A percentile compares a stretch with the other conserved stretches of the same genome.
These are phyloP conservation scores for Trichopus zeylanicus DNA, from an alignment of 116 monocot species.

Conservation along the genomic window DNA sequence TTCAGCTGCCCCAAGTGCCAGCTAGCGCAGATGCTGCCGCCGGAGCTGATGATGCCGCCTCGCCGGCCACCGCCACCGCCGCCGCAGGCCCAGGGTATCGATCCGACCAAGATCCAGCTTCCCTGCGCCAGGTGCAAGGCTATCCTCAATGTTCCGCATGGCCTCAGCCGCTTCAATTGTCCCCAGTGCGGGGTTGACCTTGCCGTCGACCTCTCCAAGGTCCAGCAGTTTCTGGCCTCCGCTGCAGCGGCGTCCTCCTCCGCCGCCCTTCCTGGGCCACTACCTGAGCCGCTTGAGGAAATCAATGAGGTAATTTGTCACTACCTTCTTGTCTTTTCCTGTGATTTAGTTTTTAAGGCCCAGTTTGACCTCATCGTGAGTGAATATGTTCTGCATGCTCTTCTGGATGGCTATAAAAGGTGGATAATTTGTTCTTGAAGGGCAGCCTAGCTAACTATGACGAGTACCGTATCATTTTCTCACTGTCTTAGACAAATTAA, in stretches of 20 bases:
- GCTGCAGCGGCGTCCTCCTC: conserved; percentile 7
- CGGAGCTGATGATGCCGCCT: conserved; percentile 38
- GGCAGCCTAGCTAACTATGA: too few species aligned
- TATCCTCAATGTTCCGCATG: conserved; percentile 89
- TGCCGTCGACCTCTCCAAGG: conserved; percentile 74
- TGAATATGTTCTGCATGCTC: too few species aligned
- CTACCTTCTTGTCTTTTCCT: not conserved
- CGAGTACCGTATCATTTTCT: too few species aligned
- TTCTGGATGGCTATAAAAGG: too few species aligned
- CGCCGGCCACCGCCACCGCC: conserved; percentile 1
- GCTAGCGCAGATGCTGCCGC: conserved; percentile 90
- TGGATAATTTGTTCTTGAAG: too few species aligned
- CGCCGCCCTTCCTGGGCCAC: conserved; percentile 9
- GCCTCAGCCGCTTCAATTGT: conserved; percentile 75
- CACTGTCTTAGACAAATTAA: too few species aligned
- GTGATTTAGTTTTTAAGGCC: not conserved
- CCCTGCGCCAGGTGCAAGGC: conserved; percentile 92
- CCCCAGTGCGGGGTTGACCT: conserved; percentile 93
- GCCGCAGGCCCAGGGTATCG: conserved; percentile 52
- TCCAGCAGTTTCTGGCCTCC: conserved; percentile 40
- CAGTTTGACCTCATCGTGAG: too few species aligned
- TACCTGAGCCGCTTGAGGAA: conserved; percentile 37
- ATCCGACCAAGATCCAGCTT: conserved; percentile 96
- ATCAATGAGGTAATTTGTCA: conserved; percentile 54
- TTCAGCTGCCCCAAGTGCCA: conserved; percentile 96